Base-by-base conservation (phyloP, 495 filamentous ascomycete species). In the Lichenothelia convexa region DNA sequence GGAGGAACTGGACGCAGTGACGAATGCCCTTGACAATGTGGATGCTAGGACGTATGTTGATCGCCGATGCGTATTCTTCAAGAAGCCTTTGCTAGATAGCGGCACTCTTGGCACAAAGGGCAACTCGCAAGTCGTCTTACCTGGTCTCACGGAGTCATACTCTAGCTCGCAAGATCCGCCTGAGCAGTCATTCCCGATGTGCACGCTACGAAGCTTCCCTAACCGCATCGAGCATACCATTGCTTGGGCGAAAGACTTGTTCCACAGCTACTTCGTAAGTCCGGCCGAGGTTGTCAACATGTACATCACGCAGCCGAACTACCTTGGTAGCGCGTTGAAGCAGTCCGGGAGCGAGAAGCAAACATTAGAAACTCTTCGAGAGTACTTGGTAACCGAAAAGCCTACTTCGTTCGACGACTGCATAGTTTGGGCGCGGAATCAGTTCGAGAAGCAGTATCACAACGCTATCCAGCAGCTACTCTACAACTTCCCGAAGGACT, bases 171-270 rank as follows among this genome's bases (percentile, higher is more conserved):
- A 93, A 50, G 91, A 99, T 60, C 91, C 91, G 1, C 91, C 91
- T 1, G 91, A 99, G 66, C 82, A 93, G 58, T 92, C 85, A 1
- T 94, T 95, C 72, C 91, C 91, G 2, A 93, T 93, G 81, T 99
- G 91, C 55, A 99, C 91, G 3, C 64, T 99, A 38, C 71, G 85
- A 42, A 93, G 85, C 63, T 99, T 99, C 68, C 91, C 91, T 38
- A 99, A 99, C 63, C 78, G 75, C 50, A 99, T 99, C 51, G 83
- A 99, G 60, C 91, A 99, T 51, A 99, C 91, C 4, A 99, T 99
- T 54, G 91, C 91, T 16, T 99, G 91, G 91, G 80, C 85, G 18
- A 73, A 87, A 31, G 89, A 95, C 49, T 63, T 93, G 16, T 99
- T 99, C 63, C 82, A 93, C 56, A 73, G 74, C 15, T 86, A 78